These are phyloP conservation scores for Tricholomella constricta DNA, from an alignment of 768 basidiomycete genomes.

Conservation along the genomic window DNA sequence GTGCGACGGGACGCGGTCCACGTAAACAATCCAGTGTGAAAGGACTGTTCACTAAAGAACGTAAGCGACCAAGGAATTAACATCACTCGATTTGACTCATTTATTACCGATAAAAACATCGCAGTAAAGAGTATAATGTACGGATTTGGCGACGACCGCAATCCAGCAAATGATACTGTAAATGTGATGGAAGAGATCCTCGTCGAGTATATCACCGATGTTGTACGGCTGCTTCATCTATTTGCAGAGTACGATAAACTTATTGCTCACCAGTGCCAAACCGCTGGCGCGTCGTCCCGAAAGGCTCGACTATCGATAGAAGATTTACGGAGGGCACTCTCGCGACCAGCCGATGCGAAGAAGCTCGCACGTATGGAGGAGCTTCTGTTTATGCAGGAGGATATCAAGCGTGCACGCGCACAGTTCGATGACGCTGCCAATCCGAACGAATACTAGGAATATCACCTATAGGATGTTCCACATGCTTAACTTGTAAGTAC, in stretches of 20 bases:
- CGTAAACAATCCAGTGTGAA: slow-evolving; percentile 70
- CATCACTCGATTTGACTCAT: background rate
- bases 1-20: slow-evolving; percentile 47
- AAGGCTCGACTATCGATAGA: slow-evolving; percentile 83
- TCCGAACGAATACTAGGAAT: slow-evolving; percentile 45
- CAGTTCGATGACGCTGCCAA: slow-evolving; percentile 61
- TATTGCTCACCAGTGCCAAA: slow-evolving; percentile 57
- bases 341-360: slow-evolving; percentile 85
- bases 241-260: slow-evolving; percentile 8
- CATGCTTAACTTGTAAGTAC: background rate
- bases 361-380: slow-evolving; percentile 94
- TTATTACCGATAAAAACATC: slow-evolving; percentile 14
- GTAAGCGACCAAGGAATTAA: slow-evolving; percentile 50
- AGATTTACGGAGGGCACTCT: slow-evolving; percentile 78
- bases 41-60: slow-evolving; percentile 80
- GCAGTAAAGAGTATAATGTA: slow-evolving; percentile 87
- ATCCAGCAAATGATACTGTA: slow-evolving; percentile 85
- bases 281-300: slow-evolving; percentile 67
- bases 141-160: slow-evolving; percentile 90
- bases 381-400: slow-evolving; percentile 89
- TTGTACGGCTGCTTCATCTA: slow-evolving; percentile 55
- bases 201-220: slow-evolving; percentile 86
- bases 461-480: background rate
- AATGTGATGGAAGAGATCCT: slow-evolving; percentile 94
- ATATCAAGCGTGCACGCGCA: slow-evolving; percentile 84